These are phyloP conservation scores for Podospora australis DNA, from an alignment of 495 filamentous ascomycete species.

Conservation along the genomic window DNA sequence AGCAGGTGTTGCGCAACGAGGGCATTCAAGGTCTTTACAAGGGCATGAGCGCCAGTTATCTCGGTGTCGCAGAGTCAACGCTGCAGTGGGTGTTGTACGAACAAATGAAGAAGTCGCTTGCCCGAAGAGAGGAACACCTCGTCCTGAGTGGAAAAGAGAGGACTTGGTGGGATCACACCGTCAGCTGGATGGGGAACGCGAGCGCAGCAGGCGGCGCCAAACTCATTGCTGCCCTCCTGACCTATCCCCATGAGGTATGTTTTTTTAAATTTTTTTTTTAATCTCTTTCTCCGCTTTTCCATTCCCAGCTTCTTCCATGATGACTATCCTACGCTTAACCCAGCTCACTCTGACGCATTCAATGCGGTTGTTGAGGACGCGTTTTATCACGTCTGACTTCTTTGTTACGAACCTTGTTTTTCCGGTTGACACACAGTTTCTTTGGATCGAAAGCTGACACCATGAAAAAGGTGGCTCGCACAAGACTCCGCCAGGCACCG, in stretches of 20 bases:
- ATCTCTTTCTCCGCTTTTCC: neutral
- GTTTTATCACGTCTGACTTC: too few species aligned
- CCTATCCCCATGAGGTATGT: constrained; percentile 82
- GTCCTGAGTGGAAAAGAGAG: constrained; percentile 45
- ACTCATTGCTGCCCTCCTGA: constrained; percentile 68
- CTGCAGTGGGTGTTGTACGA: constrained; percentile 87
- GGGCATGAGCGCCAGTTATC: constrained; percentile 78
- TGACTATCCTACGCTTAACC: too few species aligned
- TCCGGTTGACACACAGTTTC: neutral
- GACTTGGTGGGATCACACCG: constrained; percentile 56
- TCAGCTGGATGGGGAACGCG: constrained; percentile 63
- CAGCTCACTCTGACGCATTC: too few species aligned
- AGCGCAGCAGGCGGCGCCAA: constrained; percentile 77
- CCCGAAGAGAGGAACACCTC: constrained; percentile 50
- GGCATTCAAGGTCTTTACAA: constrained; percentile 74
- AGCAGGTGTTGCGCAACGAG: constrained; percentile 69
- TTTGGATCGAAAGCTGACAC: constrained; percentile 3
- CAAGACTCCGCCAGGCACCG: constrained; percentile 73
- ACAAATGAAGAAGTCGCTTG: constrained; percentile 64
- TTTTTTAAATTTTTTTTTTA: too few species aligned
- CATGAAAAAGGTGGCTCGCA: constrained; percentile 60
- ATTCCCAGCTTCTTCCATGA: too few species aligned
- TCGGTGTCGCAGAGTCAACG: constrained; percentile 79
- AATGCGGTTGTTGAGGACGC: too few species aligned
- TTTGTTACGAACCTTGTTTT: too few species aligned